Conservation (phyloP, 2,329 filamentous ascomycete genomes). For the Didymella pomorum region DNA sequence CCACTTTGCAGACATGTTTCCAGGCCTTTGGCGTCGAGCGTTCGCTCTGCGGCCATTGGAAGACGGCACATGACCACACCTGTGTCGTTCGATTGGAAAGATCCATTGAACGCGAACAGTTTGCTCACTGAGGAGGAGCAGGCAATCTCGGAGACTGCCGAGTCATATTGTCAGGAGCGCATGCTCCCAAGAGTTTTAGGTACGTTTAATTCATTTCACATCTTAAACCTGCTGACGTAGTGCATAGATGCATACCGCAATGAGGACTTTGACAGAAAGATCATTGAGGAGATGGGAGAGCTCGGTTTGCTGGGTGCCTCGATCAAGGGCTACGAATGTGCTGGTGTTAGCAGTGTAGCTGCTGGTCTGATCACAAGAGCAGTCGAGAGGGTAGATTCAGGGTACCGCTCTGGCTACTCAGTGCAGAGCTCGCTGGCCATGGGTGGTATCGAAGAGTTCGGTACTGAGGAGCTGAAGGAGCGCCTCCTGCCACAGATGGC, state of each 20-base stretch:
- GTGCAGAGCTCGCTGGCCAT: constrained; percentile 93
- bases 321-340: constrained; percentile 87
- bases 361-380: constrained; percentile 90
- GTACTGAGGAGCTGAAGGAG: constrained; percentile 86
- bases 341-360: constrained; percentile 85
- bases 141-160: constrained; percentile 87
- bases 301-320: constrained; percentile 86
- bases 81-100: constrained; percentile 83
- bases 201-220: constrained; percentile 52
- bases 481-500: constrained; percentile 82
- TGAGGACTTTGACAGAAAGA: constrained; percentile 84
- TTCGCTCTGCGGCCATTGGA: constrained; percentile 40
- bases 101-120: constrained; percentile 78
- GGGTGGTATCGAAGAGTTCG: constrained; percentile 90
- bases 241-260: constrained; percentile 79
- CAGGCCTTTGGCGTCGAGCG: constrained; percentile 49
- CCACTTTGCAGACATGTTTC: constrained; percentile 50
- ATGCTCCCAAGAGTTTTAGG: constrained; percentile 85
- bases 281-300: constrained; percentile 91
- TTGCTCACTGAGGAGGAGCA: constrained; percentile 89
- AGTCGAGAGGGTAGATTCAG: constrained; percentile 89
- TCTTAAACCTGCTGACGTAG: constrained; percentile 18
- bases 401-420: constrained; percentile 91
- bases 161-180: constrained; percentile 91
- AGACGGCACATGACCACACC: constrained; percentile 55